These are phyloP conservation scores for Geosmithia putterillii DNA, from an alignment of 2,329 filamentous ascomycete genomes.

Conservation along the genomic window DNA sequence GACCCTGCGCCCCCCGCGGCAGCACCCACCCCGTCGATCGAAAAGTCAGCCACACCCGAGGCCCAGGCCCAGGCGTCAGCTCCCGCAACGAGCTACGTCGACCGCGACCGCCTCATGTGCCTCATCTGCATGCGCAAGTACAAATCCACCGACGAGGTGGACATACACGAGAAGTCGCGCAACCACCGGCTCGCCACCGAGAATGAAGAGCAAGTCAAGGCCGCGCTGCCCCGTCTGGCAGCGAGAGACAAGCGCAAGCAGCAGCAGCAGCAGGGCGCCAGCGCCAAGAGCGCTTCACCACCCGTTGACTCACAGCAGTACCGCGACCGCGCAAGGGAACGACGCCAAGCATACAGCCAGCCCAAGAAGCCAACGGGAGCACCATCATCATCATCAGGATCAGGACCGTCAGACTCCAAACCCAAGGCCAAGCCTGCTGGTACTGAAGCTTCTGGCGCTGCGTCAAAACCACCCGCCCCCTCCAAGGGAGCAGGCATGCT, in stretches of 20 bases:
- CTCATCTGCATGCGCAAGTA: constrained; percentile 34
- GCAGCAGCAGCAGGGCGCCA: constrained; percentile 13
- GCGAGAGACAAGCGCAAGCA: constrained; percentile 23
- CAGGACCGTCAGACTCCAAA: not conserved
- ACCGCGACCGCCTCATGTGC: constrained; percentile 35
- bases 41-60: not conserved
- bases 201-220: constrained; percentile 33
- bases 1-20: constrained; percentile 3
- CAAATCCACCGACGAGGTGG: constrained; percentile 27
- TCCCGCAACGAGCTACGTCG: constrained; percentile 30
- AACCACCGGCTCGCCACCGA: constrained; percentile 27
- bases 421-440: not conserved
- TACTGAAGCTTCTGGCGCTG: constrained; percentile 10
- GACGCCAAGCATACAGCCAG: constrained; percentile 49
- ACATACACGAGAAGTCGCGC: constrained; percentile 27
- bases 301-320: constrained; percentile 25
- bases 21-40: not conserved
- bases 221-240: constrained; percentile 27
- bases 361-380: constrained; percentile 28
- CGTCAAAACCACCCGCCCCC: not conserved
- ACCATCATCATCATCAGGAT: too few species aligned
- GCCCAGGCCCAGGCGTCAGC: not conserved
- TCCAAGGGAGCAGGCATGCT: constrained; percentile 57
- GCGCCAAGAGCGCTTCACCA: constrained; percentile 4
- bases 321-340: constrained; percentile 56